Percentiles rank a stretch among this genome's conserved stretches.
These are phyloP conservation scores for Globisporangium uncinulatum DNA, from an alignment of 352 stramenopile genomes.

Conservation along the genomic window DNA sequence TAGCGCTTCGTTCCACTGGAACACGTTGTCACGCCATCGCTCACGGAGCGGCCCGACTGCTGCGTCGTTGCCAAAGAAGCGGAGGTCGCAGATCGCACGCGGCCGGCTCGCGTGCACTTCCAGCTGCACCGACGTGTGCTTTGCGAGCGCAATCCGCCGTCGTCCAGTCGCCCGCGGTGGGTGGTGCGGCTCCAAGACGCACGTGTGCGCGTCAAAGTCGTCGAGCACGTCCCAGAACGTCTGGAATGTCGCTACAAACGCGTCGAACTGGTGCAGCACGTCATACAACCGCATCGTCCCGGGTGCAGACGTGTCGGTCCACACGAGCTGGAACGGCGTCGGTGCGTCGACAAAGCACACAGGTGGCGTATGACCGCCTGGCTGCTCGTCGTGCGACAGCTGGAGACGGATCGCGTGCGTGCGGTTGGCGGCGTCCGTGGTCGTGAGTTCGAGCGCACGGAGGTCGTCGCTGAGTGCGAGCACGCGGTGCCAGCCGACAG, in stretches of 20 bases:
- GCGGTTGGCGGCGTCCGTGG: conserved; percentile 29
- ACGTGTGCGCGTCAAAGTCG: conserved; percentile 62
- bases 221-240: conserved; percentile 78
- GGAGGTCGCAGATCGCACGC: conserved; percentile 45
- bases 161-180: conserved; percentile 57
- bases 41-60: conserved; percentile 46
- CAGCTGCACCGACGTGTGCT: conserved; percentile 70
- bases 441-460: conserved; percentile 43
- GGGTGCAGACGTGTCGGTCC: neutral
- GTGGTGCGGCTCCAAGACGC: conserved; percentile 70
- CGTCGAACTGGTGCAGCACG: conserved; percentile 43
- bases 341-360: conserved; percentile 50
- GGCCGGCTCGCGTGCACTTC: conserved; percentile 45
- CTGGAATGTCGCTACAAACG: conserved; percentile 57
- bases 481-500: conserved; percentile 54
- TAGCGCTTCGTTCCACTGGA: conserved; percentile 53
- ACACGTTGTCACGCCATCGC: conserved; percentile 45
- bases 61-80: conserved; percentile 72
- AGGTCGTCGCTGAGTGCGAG: conserved; percentile 56
- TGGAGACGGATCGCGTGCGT: conserved; percentile 37
- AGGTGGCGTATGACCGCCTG: conserved; percentile 20
- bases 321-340: conserved; percentile 27
- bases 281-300: neutral
- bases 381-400: conserved; percentile 29
- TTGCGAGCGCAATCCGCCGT: conserved; percentile 56